phyloP scores from a whole-genome alignment of 1,284 basidiomycete species.

The Tylopilus microsporus region DNA sequence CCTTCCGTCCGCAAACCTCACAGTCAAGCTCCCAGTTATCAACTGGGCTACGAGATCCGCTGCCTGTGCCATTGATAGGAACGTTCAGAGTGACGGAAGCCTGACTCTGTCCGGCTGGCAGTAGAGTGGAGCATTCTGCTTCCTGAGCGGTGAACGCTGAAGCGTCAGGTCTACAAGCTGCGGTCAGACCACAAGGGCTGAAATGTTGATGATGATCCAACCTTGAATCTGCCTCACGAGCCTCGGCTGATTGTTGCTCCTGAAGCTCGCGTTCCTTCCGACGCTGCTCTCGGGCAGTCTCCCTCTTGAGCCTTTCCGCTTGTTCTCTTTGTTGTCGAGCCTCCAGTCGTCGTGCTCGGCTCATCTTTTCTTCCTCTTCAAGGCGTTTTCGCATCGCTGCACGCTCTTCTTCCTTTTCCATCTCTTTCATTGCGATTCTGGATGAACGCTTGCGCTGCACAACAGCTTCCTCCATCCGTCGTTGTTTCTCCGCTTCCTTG shows the following conservation, averaged over 20 bases:
- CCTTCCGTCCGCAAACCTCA: constrained; percentile 70
- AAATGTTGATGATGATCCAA: constrained; percentile 7
- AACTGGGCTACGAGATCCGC: constrained; percentile 44
- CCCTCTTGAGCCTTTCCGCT: constrained; percentile 54
- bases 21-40: constrained; percentile 82
- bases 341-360: constrained; percentile 59
- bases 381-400: constrained; percentile 48
- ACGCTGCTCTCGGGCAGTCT: constrained; percentile 51
- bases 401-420: constrained; percentile 64
- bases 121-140: not conserved
- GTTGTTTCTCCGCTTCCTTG: constrained; percentile 62
- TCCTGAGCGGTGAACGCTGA: constrained; percentile 2
- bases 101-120: constrained; percentile 5
- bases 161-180: constrained; percentile 12
- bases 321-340: constrained; percentile 63
- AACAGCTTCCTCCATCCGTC: constrained; percentile 62
- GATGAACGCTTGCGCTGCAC: constrained; percentile 79
- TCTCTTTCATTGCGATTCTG: constrained; percentile 72
- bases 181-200: constrained; percentile 16
- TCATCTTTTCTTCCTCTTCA: constrained; percentile 62
- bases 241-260: constrained; percentile 25
- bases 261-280: constrained; percentile 44
- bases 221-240: constrained; percentile 10
- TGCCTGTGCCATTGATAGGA: constrained; percentile 32
- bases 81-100: not conserved